Conservation (phyloP, 2,329 filamentous ascomycete species). For the Dryadomyces quercivorus region DNA sequence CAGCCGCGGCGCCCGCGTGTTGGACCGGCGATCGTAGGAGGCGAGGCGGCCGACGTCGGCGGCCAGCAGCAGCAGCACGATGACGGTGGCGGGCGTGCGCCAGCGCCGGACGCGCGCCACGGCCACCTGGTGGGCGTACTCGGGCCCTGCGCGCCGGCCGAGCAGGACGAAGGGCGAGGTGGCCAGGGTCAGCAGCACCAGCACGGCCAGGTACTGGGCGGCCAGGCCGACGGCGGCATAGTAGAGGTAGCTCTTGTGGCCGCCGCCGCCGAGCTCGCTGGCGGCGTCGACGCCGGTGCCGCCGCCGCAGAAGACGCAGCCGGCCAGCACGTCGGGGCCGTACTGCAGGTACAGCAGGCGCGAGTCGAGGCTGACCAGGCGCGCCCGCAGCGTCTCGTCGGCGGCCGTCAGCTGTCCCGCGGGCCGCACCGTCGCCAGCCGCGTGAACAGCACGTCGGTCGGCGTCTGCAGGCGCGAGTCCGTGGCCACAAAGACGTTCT, state of each 20-base stretch:
- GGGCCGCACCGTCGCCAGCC: conserved; percentile 44
- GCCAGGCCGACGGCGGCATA: conserved; percentile 68
- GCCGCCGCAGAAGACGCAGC: conserved; percentile 66
- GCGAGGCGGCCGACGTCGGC: conserved; percentile 55
- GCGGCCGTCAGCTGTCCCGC: conserved; percentile 29
- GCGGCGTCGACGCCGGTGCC: not conserved
- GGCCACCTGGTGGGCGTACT: not conserved
- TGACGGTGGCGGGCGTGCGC: conserved; percentile 57
- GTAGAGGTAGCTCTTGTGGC: conserved; percentile 58
- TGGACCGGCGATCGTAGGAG: conserved; percentile 53
- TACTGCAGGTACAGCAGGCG: conserved; percentile 73
- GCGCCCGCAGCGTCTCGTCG: conserved; percentile 55
- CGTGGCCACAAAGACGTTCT: conserved; percentile 72
- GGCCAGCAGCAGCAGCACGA: conserved; percentile 42
- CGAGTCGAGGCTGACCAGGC: conserved; percentile 59
- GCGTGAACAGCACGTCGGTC: conserved; percentile 72
- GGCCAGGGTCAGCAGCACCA: conserved; percentile 56
- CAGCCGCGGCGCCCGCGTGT: conserved; percentile 48
- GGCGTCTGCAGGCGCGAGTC: conserved; percentile 74
- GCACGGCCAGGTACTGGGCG: conserved; percentile 68
- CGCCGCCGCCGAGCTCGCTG: conserved; percentile 32
- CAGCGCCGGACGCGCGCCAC: conserved; percentile 29
- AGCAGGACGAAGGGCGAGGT: conserved; percentile 54
- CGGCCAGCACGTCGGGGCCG: conserved; percentile 60
- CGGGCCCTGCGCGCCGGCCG: conserved; percentile 42